A percentile compares a stretch with the other conserved stretches of the same genome.
Conservation (phyloP, 1,139 yeast species). For the Yamadazyma aaseri region DNA sequence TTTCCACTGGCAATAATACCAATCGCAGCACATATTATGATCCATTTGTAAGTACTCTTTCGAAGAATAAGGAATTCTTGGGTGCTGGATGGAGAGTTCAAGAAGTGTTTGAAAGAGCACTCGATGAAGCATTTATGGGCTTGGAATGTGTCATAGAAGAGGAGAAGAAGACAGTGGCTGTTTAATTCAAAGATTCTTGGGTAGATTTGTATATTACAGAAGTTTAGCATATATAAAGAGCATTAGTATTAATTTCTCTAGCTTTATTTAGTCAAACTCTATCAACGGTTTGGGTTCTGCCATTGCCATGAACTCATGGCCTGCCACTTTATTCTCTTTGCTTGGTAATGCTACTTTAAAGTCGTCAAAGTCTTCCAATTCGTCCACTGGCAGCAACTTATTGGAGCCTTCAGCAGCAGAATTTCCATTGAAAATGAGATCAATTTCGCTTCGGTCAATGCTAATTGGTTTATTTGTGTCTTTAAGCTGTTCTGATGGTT, state of each 20-base stretch:
- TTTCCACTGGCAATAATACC: slow-evolving; percentile 55
- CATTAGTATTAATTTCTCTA: background rate
- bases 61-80: slow-evolving; percentile 63
- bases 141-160: slow-evolving; percentile 73
- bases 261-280: slow-evolving; percentile 7
- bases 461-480: too few relatives aligned
- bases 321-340: slow-evolving; percentile 5
- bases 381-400: slow-evolving; percentile 8
- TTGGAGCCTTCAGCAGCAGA: too few relatives aligned
- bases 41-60: slow-evolving; percentile 52
- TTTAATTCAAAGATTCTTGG: too few relatives aligned
- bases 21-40: slow-evolving; percentile 45
- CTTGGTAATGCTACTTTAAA: slow-evolving; percentile 19
- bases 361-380: slow-evolving; percentile 19
- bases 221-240: too few relatives aligned
- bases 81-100: slow-evolving; percentile 86
- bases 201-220: too few relatives aligned
- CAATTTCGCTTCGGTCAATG: too few relatives aligned
- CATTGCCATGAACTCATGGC: slow-evolving; percentile 15
- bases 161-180: slow-evolving; percentile 49
- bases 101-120: slow-evolving; percentile 68
- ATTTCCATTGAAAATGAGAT: too few relatives aligned
- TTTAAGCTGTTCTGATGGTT: too few relatives aligned
- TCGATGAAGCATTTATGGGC: slow-evolving; percentile 89
- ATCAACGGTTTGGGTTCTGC: slow-evolving; percentile 16